Evolutionary conservation across 352 stramenopile genomes (phyloP).

Genomic region (Phytophthora fragariaefolia): DNA sequence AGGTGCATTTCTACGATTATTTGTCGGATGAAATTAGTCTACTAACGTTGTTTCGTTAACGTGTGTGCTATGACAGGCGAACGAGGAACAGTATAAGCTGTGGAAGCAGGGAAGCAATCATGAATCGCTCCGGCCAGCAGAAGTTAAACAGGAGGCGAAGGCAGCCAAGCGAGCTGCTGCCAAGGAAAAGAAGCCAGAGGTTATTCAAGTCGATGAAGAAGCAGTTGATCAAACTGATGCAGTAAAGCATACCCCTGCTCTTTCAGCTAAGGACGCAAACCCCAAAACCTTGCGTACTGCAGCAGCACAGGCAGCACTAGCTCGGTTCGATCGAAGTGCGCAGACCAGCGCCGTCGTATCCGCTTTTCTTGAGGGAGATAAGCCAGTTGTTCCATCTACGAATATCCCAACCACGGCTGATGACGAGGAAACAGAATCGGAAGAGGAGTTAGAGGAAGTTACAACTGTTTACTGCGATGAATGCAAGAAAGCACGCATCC

Average conservation of each 20-base stretch:
- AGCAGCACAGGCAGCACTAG: constrained; percentile 60
- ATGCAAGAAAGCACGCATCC: constrained; percentile 83
- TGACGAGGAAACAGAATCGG: constrained; percentile 40
- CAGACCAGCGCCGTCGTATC: constrained; percentile 51
- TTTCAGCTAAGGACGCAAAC: constrained; percentile 40
- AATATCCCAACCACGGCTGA: constrained; percentile 13
- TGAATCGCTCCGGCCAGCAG: constrained; percentile 7
- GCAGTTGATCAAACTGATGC: constrained; percentile 15
- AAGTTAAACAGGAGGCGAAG: constrained; percentile 9
- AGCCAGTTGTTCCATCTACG: neutral
- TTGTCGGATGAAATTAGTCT: no score
- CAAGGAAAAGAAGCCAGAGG: constrained; percentile 28
- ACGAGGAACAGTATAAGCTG: constrained; percentile 71
- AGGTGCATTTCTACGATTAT: constrained; percentile 40
- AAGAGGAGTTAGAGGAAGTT: constrained; percentile 65
- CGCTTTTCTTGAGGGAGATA: constrained; percentile 38
- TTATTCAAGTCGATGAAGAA: constrained; percentile 32
- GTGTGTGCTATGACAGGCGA: constrained; percentile 45
- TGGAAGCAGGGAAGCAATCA: constrained; percentile 53
- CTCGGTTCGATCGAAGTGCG: constrained; percentile 53
- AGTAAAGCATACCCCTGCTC: constrained; percentile 29
- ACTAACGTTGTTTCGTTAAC: no score
- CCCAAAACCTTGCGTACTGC: constrained; percentile 49
- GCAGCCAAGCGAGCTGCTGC: constrained; percentile 4
- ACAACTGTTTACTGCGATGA: constrained; percentile 82